These are phyloP conservation scores for Marasmius sp. DNA, from an alignment of 1,284 basidiomycete species.

Conservation along the genomic window DNA sequence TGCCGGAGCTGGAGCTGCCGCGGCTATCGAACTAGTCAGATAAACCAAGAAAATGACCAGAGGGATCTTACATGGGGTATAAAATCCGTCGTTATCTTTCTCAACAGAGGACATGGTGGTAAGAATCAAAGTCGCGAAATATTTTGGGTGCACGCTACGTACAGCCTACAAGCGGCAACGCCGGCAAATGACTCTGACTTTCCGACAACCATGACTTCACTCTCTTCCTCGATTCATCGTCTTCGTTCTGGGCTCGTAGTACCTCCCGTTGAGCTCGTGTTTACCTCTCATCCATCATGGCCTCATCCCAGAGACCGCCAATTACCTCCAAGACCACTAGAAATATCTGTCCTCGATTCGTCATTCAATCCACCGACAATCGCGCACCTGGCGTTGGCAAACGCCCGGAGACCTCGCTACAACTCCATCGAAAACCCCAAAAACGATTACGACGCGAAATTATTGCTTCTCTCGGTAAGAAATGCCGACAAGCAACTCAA, in stretches of 20 bases:
- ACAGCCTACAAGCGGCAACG: not conserved
- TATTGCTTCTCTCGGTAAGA: constrained; percentile 83
- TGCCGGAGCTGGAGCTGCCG: not conserved
- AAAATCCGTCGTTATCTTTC: constrained; percentile 77
- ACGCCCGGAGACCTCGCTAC: constrained; percentile 35
- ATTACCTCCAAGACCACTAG: constrained; percentile 28
- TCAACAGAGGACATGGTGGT: constrained; percentile 40
- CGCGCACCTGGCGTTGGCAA: constrained; percentile 83
- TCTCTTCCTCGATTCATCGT: constrained; percentile 31
- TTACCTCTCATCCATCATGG: constrained; percentile 56
- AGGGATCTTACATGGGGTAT: constrained; percentile 44
- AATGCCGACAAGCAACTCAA: constrained; percentile 88
- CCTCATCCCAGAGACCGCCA: constrained; percentile 32
- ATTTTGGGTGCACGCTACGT: not conserved
- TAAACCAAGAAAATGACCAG: not conserved
- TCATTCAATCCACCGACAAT: constrained; percentile 94
- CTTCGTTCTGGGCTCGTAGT: constrained; percentile 45
- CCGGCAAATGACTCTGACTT: not conserved
- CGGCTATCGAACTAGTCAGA: not conserved
- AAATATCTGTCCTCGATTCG: constrained; percentile 79
- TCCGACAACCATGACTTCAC: not conserved
- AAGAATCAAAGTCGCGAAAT: not conserved
- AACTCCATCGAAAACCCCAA: constrained; percentile 9
- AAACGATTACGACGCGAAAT: constrained; percentile 66
- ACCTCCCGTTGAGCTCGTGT: constrained; percentile 51